phyloP scores from a whole-genome alignment of 1,284 basidiomycete genomes.

The Ustilago cynodontis region DNA sequence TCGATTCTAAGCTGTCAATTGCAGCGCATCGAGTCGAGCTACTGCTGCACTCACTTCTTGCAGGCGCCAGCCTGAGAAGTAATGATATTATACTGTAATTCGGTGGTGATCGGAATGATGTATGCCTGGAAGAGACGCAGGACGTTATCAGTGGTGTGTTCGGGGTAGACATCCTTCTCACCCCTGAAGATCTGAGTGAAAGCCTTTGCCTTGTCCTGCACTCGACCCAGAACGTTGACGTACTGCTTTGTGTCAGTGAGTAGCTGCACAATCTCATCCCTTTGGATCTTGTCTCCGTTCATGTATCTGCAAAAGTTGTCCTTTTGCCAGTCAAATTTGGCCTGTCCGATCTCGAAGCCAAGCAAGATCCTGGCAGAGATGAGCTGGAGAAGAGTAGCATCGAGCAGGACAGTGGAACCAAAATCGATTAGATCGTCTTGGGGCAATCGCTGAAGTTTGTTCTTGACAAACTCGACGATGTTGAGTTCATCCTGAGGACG shows the following conservation, averaged over 20 bases:
- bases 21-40: not conserved
- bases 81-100: conserved; percentile 14
- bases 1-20: not conserved
- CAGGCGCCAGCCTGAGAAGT: conserved; percentile 2
- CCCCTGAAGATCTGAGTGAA: not conserved
- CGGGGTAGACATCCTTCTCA: conserved; percentile 3
- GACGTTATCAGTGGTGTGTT: not conserved
- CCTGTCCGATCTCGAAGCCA: conserved; percentile 17
- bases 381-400: conserved; percentile 10
- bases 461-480: conserved; percentile 5
- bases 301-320: conserved; percentile 11
- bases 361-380: conserved; percentile 12
- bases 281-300: not conserved
- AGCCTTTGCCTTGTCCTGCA: conserved; percentile 16
- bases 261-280: not conserved
- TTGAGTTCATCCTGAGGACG: conserved; percentile 19
- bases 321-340: conserved; percentile 17
- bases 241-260: conserved; percentile 19
- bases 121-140: conserved; percentile 41
- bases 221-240: conserved; percentile 11
- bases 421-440: conserved; percentile 1
- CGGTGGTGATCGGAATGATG: conserved; percentile 37
- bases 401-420: not conserved
- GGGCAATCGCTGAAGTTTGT: not conserved
- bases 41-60: not conserved